A percentile compares a stretch with the other conserved stretches of the same genome.
phyloP scores from a whole-genome alignment of 495 filamentous ascomycete species.

The Tuber melanosporum region DNA sequence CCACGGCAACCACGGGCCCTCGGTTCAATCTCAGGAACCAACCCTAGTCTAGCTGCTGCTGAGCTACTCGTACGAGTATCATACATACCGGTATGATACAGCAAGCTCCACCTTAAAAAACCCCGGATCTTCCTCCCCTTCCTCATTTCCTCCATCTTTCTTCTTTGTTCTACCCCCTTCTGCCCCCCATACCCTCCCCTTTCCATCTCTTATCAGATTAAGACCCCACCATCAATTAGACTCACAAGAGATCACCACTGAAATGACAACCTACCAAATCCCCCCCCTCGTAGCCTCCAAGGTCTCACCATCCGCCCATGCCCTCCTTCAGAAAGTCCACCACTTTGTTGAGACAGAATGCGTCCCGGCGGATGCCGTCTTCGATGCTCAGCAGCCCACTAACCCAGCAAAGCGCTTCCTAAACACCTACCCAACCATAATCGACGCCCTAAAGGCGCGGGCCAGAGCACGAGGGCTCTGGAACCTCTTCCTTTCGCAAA shows the following conservation, averaged over 20 bases:
- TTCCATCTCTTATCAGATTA: neutral
- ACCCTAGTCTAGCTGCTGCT: neutral
- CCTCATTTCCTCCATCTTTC: neutral
- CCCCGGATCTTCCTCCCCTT: neutral
- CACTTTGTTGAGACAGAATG: conserved; percentile 95
- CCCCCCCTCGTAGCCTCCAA: conserved; percentile 37
- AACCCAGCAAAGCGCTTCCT: conserved; percentile 38
- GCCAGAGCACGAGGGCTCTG: conserved; percentile 82
- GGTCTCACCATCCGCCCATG: conserved; percentile 34
- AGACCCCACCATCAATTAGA: neutral
- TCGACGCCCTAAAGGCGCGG: conserved; percentile 82
- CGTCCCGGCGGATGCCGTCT: conserved; percentile 40
- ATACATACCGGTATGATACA: no score
- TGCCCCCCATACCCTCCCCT: neutral
- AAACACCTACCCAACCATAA: conserved; percentile 64
- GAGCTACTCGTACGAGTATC: neutral
- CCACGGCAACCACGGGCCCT: neutral
- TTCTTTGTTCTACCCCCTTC: neutral
- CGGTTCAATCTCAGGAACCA: neutral
- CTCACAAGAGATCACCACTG: conserved; percentile 40
- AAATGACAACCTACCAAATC: conserved; percentile 30
- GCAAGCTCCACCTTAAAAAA: neutral
- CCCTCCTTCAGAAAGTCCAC: conserved; percentile 54
- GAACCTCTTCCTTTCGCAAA: conserved; percentile 96
- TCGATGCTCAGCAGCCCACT: conserved; percentile 29